Percentiles rank a stretch among this genome's conserved stretches.
These are phyloP conservation scores for Microcera coccophila DNA, from an alignment of 2,329 filamentous ascomycete species.

Conservation along the genomic window DNA sequence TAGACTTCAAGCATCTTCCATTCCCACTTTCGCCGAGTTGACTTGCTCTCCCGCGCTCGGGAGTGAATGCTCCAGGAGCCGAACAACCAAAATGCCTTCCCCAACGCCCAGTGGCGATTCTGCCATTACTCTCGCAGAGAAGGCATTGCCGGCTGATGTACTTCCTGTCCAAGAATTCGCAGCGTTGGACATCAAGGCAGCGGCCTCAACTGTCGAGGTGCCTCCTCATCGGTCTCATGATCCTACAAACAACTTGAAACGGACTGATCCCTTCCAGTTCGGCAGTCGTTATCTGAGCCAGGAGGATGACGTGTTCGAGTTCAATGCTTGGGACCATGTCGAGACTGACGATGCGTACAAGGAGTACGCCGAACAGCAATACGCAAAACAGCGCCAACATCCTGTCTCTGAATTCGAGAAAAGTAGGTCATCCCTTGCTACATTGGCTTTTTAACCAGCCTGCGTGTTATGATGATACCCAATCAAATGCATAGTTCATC, in stretches of 20 bases:
- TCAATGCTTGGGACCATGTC: constrained; percentile 99
- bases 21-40: constrained; percentile 16
- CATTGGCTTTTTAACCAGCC: constrained; percentile 7
- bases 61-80: constrained; percentile 23
- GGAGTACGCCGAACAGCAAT: constrained; percentile 80
- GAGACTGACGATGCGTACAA: constrained; percentile 86
- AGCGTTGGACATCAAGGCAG: constrained; percentile 23
- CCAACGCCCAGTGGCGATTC: constrained; percentile 22
- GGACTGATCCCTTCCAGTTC: constrained; percentile 91
- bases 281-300: constrained; percentile 81
- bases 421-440: constrained; percentile 46
- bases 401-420: constrained; percentile 94
- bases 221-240: constrained; percentile 67
- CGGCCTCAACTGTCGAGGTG: constrained; percentile 26
- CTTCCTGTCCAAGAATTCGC: constrained; percentile 23
- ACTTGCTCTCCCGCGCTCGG: constrained; percentile 19
- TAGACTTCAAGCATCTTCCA: constrained; percentile 15
- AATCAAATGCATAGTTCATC: constrained; percentile 66
- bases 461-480: constrained; percentile 54
- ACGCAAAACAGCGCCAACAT: constrained; percentile 74
- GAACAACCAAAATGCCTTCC: constrained; percentile 19
- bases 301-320: constrained; percentile 88
- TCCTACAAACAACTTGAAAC: constrained; percentile 71
- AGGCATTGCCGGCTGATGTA: constrained; percentile 15
- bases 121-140: constrained; percentile 3